These are phyloP conservation scores for Alternaria panax DNA, from an alignment of 2,329 filamentous ascomycete genomes.

Conservation along the genomic window DNA sequence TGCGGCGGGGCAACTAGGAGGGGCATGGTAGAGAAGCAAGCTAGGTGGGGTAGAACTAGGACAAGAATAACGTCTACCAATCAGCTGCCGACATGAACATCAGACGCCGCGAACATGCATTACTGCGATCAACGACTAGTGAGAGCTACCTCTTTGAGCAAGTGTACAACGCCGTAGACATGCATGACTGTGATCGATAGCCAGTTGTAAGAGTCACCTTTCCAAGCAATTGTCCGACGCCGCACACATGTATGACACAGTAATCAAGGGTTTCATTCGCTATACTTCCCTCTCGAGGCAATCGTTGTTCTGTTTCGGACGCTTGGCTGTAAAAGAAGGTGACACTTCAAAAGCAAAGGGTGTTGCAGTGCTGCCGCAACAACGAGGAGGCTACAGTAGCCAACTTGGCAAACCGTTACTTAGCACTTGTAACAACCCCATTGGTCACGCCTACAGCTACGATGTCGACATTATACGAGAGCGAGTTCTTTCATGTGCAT, in stretches of 20 bases:
- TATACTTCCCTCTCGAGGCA: neutral
- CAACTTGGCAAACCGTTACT: too few species aligned
- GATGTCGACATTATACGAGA: too few species aligned
- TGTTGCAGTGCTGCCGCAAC: too few species aligned
- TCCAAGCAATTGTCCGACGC: neutral
- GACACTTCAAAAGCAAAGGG: neutral
- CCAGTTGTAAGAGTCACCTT: neutral
- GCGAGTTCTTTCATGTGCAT: too few species aligned
- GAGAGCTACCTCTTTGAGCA: neutral
- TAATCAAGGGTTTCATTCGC: neutral
- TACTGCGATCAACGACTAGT: too few species aligned
- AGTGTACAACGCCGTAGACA: neutral
- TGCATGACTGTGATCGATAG: neutral
- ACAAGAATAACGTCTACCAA: neutral
- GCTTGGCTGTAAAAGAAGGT: neutral
- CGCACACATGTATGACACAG: neutral
- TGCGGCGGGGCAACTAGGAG: neutral
- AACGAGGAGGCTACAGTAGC: too few species aligned
- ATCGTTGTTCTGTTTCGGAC: neutral
- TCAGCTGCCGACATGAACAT: neutral
- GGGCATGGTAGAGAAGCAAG: neutral
- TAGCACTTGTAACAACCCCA: too few species aligned
- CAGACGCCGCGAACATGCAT: neutral
- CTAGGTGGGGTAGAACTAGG: neutral
- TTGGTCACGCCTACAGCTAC: too few species aligned